Percentiles rank a stretch among this genome's conserved stretches.
phyloP scores from a whole-genome alignment of 1,139 yeast species.

The Lodderomyces pseudojiufengensis region DNA sequence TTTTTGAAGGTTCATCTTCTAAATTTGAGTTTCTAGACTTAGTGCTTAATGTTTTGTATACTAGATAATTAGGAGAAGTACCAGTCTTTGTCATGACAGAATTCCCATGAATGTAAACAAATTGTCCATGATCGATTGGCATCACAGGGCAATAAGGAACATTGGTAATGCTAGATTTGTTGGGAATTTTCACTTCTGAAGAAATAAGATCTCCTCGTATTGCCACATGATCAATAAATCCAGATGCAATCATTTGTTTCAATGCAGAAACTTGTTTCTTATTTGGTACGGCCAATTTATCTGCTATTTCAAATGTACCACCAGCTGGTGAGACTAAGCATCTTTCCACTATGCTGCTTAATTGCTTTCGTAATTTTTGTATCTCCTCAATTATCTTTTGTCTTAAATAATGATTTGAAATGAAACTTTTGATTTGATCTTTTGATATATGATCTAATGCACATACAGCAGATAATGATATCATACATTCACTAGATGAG shows the following conservation, averaged over 20 bases:
- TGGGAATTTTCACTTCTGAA: conserved; percentile 56
- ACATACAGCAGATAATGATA: conserved; percentile 77
- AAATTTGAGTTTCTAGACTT: conserved; percentile 36
- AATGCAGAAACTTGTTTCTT: conserved; percentile 68
- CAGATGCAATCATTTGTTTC: conserved; percentile 90
- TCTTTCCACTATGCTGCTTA: conserved; percentile 64
- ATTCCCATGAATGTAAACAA: conserved; percentile 72
- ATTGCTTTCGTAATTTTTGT: conserved; percentile 71
- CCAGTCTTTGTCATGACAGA: conserved; percentile 58
- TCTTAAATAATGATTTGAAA: conserved; percentile 59
- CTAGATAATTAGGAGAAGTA: conserved; percentile 70
- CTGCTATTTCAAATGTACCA: conserved; percentile 21
- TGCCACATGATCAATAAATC: conserved; percentile 88
- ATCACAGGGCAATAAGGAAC: conserved; percentile 75
- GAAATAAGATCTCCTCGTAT: conserved; percentile 74
- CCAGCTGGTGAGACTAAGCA: conserved; percentile 48
- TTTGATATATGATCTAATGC: conserved; percentile 75
- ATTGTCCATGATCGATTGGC: conserved; percentile 53
- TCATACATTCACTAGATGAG: conserved; percentile 68
- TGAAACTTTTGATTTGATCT: conserved; percentile 44
- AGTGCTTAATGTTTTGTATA: conserved; percentile 60
- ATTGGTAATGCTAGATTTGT: conserved; percentile 54
- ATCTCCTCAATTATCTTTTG: conserved; percentile 82
- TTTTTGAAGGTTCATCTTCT: conserved; percentile 33
- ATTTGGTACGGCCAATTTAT: conserved; percentile 62